Conservation (phyloP, 345 rosid genomes). For the Ailanthus altissimus region DNA sequence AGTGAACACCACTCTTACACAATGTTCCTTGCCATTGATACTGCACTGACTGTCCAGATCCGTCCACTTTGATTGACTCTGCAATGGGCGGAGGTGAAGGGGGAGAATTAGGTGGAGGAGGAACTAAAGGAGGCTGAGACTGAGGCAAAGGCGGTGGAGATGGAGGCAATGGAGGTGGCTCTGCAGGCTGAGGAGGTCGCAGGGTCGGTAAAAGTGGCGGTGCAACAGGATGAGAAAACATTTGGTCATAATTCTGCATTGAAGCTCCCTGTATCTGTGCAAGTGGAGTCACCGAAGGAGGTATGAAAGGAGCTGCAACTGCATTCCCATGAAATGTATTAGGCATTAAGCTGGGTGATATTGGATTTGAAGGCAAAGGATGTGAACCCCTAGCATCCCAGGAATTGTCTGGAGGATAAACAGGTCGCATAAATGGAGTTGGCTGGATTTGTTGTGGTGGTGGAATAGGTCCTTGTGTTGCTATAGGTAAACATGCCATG, state of each 20-base stretch:
- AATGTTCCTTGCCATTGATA: constrained; percentile 80
- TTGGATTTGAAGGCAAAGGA: constrained; percentile 53
- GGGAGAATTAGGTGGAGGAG: constrained; percentile 89
- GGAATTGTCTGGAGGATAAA: constrained; percentile 63
- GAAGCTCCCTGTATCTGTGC: constrained; percentile 71
- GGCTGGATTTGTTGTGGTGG: constrained; percentile 72
- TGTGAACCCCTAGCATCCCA: constrained; percentile 77
- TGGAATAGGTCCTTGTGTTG: constrained; percentile 58
- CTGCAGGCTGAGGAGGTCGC: constrained; percentile 50
- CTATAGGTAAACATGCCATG: constrained; percentile 52
- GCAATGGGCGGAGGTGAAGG: constrained; percentile 46
- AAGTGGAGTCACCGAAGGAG: constrained; percentile 76
- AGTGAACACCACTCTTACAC: constrained; percentile 91
- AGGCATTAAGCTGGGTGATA: constrained; percentile 50
- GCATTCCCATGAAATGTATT: constrained; percentile 52
- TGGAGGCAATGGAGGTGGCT: constrained; percentile 52
- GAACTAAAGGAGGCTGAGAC: constrained; percentile 72
- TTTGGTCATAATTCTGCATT: constrained; percentile 62
- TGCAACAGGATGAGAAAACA: constrained; percentile 49
- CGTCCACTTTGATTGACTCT: constrained; percentile 44
- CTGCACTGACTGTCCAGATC: constrained; percentile 46
- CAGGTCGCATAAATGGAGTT: constrained; percentile 69
- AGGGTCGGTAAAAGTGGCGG: constrained; percentile 48
- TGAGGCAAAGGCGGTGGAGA: constrained; percentile 72
- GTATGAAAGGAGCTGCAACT: constrained; percentile 64